Base-by-base conservation (phyloP, 1,284 basidiomycete genomes). In the Ustilago esculenta region DNA sequence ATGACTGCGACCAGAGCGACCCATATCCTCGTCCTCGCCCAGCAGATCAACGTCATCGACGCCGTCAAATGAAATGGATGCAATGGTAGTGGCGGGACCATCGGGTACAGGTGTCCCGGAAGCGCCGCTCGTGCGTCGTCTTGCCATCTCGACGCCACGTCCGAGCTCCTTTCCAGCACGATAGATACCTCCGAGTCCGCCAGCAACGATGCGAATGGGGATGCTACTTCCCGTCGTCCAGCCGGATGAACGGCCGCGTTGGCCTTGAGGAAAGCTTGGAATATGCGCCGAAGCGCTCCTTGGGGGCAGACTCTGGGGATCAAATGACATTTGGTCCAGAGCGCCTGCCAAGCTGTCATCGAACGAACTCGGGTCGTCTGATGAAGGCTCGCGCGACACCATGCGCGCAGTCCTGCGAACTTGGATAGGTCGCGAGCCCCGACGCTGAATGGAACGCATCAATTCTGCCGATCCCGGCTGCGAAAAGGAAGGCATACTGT, bases 221-320 rank as follows among this genome's bases (percentile, higher is more conserved):
- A 72, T 68, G 46, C 61, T 60, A 39, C 70, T 59, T 23, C 61
- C 61, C 2, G 65, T 34, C 5, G 55, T 41, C 70, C 67, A 68
- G 11, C 60, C 60, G 5, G 52, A 47, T n/a, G 59, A 60, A 11
- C 60, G 55, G 10, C 45, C 70, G 10, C 55, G 55, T 24, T 61
- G 65, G 7, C 67, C 67, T 17, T 72, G 70, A 2, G 70, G 70
- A 32, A 72, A 69, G 43, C 64, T 69, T 0, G 65, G 70, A 18
- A 72, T 61, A 21, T 48, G 61, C 0, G 59, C 39, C 9, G 69
- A 63, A 12, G 66, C 55, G 35, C 60, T 64, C 17, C 56, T 35
- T 5, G 43, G 50, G 1, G 42, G 41, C 29, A 63, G 15, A 4
- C 45, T 29, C 18, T 56, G 34, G 7, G 50, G 50, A 27, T 58